Evolutionary conservation across 768 basidiomycete genomes (phyloP), one percentile per base, ranked within the genome.

Genomic region (Multifurca ochricompacta): DNA sequence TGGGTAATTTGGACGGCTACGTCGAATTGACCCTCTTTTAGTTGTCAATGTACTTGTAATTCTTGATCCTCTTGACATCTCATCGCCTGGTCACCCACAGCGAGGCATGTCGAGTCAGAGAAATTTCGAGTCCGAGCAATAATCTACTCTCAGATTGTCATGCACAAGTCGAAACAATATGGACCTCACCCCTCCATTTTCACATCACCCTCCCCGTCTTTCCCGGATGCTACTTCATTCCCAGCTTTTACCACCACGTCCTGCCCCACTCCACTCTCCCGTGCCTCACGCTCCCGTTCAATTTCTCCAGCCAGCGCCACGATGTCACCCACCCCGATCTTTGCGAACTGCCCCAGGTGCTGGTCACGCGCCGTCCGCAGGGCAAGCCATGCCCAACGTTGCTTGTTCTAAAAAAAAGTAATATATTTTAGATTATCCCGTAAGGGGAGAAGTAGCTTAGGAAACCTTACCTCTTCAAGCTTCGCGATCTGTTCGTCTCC

Each of bases 311-410:
- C 65, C 30, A 70, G 64, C 30, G 58, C 53, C 6, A 63, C 42
- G 56, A 93, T 71, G 57, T 91, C 87, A 7, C 87, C 88, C 6
- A 81, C 81, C 16, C 86, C 87, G 56, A 91, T 90, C 71, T 81
- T 85, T n/a, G 82, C 78, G 59, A 92, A 91, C 61, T 88, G 81
- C 58, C 83, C 79, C 36, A 91, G 66, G 66, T 91, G 72, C 54
- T 77, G 76, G 60, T 87, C 82, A 34, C 89, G 83, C 50, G 86
- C 81, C 37, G 80, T 77, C 18, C 90, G 85, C 54, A 92, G 75
- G 7, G 84, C 85, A 16, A 91, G 75, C 90, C 91, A 93, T 5
- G 87, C 73, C 75, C 82, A 80, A 3, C 85, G 79, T 57, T 83
- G 78, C 62, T 89, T 87, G 68, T 81, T 83, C 90, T 91, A 63